Conservation (phyloP, 192 early-diverging fungal genomes). For the Mortierella antarctica region DNA sequence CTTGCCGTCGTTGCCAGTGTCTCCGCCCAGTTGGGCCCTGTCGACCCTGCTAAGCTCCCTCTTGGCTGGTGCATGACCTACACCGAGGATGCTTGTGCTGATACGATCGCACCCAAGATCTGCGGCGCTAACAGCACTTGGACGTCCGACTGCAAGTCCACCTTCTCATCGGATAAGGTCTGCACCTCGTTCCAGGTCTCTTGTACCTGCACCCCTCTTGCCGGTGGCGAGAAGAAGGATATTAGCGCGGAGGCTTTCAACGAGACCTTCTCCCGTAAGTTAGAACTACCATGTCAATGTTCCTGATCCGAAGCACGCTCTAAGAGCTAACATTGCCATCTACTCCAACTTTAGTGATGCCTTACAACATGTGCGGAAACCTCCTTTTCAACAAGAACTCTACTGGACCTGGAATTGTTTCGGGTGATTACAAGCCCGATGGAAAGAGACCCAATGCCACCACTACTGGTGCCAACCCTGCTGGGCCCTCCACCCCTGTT, state of each 20-base stretch:
- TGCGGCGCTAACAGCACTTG: conserved; percentile 30
- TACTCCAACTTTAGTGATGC: conserved; percentile 4
- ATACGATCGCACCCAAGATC: neutral
- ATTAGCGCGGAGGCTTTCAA: conserved; percentile 29
- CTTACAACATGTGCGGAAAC: conserved; percentile 23
- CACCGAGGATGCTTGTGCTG: conserved; percentile 5
- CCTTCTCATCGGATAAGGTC: conserved; percentile 23
- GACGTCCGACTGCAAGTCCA: conserved; percentile 8
- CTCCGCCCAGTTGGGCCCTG: conserved; percentile 32
- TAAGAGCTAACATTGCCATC: neutral
- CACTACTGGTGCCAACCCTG: neutral
- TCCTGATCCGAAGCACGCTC: too few relatives aligned
- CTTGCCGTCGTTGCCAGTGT: conserved; percentile 5
- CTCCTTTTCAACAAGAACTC: conserved; percentile 19
- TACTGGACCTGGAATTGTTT: conserved; percentile 23
- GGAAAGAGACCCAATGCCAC: conserved; percentile 15
- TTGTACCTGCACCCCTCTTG: conserved; percentile 16
- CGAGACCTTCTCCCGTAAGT: conserved; percentile 19
- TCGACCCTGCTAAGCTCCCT: conserved; percentile 39
- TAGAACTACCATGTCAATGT: too few relatives aligned
- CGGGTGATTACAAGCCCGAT: conserved; percentile 32
- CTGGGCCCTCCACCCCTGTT: neutral
- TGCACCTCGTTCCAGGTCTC: conserved; percentile 29
- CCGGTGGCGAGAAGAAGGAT: conserved; percentile 19
- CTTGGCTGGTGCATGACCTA: conserved; percentile 29